A percentile compares a stretch with the other conserved stretches of the same genome.
phyloP scores from a whole-genome alignment of 805 yeast species.

The Grigorovia humatica region DNA sequence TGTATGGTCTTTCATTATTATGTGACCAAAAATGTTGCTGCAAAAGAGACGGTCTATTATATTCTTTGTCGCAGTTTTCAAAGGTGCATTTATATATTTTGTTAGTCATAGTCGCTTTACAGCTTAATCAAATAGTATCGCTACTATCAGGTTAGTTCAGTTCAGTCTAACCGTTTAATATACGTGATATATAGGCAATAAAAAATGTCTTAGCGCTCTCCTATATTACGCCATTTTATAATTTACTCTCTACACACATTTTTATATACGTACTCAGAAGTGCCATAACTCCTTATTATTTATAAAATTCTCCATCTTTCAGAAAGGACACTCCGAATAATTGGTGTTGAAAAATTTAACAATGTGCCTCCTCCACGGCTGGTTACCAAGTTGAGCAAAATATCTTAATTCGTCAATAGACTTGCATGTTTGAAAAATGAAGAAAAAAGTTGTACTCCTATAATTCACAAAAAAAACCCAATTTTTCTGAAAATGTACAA shows the following conservation, averaged over 20 bases:
- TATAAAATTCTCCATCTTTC: no score
- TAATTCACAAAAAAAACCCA: neutral
- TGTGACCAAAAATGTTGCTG: constrained; percentile 69
- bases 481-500: neutral
- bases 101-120: neutral
- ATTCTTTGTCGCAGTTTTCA: constrained; percentile 43
- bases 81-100: constrained; percentile 38
- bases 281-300: no score
- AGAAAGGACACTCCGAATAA: neutral
- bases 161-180: neutral
- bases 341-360: neutral
- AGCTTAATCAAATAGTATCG: neutral
- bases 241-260: neutral
- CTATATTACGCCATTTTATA: neutral
- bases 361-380: neutral
- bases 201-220: neutral
- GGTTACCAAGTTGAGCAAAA: neutral
- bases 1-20: constrained; percentile 68
- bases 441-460: neutral
- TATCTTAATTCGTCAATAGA: neutral
- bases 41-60: constrained; percentile 45
- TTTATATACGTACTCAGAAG: neutral
- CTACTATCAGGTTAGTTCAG: neutral
- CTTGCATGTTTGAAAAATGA: neutral
- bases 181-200: no score